Base-by-base conservation (phyloP, 129 eudicot species). In the Deinandra increscens region DNA sequence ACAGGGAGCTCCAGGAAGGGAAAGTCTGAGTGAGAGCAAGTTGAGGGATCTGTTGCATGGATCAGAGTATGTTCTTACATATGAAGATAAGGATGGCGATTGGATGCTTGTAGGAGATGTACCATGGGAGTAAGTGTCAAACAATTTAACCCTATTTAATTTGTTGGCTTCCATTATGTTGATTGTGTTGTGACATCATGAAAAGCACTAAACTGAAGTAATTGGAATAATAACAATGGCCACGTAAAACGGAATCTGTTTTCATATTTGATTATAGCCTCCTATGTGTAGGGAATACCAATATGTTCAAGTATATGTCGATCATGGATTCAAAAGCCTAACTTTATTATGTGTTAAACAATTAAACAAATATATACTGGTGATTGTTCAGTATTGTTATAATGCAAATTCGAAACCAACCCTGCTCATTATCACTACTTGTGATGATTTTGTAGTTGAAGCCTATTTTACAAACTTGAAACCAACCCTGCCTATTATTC, bases 81-180 rank as follows among this genome's bases (percentile, higher is more conserved):
- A 88, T 20, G 96, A 91, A 79, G 97, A 91, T 71, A 91, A 91
- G 67, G 97, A 91, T 82, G 97, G 94, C 64, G 97, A 91, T 65
- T 91, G 97, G 97, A 91, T 91, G 97, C 97, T 91, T 69, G 97
- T 91, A 9, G 97, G 97, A 53, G 97, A 91, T 84, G 97, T 91
- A 38, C 97, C 97, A 3, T 91, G 96, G 97, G 96, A 91, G 96
- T 91, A 83, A 87, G 97, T 60, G 19, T 45, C 20, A 13, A 54
- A 62, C 68, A 60, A 58, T 20, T 58, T 29, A 58, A 46, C 7
- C 39, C 37, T 51, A 17, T 44, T 12, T 58, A 58, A 13, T 58
- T 70, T 59, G 11, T 66, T 56, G 43, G 19, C 56, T 46, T 17
- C 13, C 14, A 0, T 53, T 64, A 8, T 46, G 33, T 72, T 39